These are phyloP conservation scores for Neostapfia colusana DNA, from an alignment of 176 grass and related monocot species.

Conservation along the genomic window DNA sequence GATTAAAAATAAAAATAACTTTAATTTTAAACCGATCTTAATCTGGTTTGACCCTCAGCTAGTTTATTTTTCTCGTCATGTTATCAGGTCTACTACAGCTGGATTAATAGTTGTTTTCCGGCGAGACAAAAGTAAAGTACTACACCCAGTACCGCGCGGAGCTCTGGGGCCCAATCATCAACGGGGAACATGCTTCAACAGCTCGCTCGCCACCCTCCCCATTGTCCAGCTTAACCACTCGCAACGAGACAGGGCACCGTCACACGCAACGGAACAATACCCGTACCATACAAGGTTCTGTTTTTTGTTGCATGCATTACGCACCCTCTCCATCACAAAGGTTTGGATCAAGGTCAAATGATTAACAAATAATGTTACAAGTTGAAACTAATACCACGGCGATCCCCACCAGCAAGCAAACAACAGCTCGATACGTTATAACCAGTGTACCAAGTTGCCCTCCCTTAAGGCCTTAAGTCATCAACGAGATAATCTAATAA, in stretches of 20 bases:
- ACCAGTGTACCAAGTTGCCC: background rate
- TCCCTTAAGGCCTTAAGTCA: no score
- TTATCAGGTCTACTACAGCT: no score
- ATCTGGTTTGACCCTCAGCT: no score
- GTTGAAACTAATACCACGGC: background rate
- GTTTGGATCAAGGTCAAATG: background rate
- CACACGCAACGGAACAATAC: slow-evolving; percentile 35
- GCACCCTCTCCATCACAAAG: background rate
- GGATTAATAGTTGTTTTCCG: no score
- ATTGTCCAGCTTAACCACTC: background rate
- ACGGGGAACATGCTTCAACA: no score
- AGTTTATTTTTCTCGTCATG: no score
- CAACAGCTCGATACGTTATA: background rate
- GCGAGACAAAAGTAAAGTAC: no score
- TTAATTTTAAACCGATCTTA: no score
- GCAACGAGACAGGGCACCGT: slow-evolving; percentile 17
- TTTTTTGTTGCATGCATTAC: background rate
- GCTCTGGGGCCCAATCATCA: no score
- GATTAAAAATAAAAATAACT: no score
- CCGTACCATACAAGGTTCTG: background rate
- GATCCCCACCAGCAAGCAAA: background rate
- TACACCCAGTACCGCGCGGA: no score
- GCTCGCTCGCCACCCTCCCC: slow-evolving; percentile 5
- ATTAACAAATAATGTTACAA: background rate
- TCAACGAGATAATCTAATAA: background rate